phyloP scores from a whole-genome alignment of 805 yeast species.

The Millerago galiae region DNA sequence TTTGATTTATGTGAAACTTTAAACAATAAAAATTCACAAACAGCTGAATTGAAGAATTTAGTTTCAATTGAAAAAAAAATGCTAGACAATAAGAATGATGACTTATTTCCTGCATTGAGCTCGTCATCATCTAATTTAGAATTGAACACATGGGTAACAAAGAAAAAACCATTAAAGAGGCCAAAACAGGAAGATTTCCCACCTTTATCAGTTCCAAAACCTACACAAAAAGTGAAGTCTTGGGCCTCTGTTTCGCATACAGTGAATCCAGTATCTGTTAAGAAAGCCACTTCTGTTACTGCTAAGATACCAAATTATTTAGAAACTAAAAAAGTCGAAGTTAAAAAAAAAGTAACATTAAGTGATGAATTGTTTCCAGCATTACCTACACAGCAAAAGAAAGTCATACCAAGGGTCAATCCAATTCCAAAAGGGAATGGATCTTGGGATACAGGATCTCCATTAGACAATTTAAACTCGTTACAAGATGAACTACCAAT shows the following conservation, averaged over 20 bases:
- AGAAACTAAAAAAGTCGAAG: slow-evolving; percentile 17
- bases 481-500: slow-evolving; percentile 8
- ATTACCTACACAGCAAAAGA: slow-evolving; percentile 35
- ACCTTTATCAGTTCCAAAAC: slow-evolving; percentile 19
- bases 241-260: background rate
- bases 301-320: slow-evolving; percentile 9
- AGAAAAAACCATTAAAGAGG: slow-evolving; percentile 12
- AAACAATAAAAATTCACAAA: slow-evolving; percentile 39
- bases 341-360: slow-evolving; percentile 1
- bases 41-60: slow-evolving; percentile 30
- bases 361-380: slow-evolving; percentile 42
- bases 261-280: slow-evolving; percentile 1
- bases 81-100: slow-evolving; percentile 21
- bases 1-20: slow-evolving; percentile 56
- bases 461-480: slow-evolving; percentile 13
- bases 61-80: slow-evolving; percentile 23
- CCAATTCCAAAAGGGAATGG: slow-evolving; percentile 37
- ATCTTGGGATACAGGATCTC: slow-evolving; percentile 23
- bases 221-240: background rate
- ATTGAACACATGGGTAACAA: background rate
- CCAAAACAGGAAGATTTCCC: slow-evolving; percentile 24
- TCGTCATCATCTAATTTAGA: slow-evolving; percentile 11
- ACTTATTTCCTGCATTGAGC: slow-evolving; percentile 43
- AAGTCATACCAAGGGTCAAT: slow-evolving; percentile 52
- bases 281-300: slow-evolving; percentile 14